These are phyloP conservation scores for Neostapfia colusana DNA, from an alignment of 176 grass and related monocot genomes.

Conservation along the genomic window DNA sequence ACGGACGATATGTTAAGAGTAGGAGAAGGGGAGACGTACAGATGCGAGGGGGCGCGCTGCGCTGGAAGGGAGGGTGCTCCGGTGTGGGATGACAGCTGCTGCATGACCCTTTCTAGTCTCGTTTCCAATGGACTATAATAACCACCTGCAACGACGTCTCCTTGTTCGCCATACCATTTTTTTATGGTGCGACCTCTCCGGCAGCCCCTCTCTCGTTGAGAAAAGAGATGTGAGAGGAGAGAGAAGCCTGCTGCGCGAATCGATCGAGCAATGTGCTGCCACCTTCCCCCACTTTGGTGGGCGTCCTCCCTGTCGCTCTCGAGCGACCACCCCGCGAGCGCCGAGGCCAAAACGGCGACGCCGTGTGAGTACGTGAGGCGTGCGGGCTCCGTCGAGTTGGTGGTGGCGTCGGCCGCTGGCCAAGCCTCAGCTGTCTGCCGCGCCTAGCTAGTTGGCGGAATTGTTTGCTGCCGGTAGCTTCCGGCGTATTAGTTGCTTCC, in stretches of 20 bases:
- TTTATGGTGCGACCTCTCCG: neutral
- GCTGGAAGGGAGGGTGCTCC: constrained; percentile 40
- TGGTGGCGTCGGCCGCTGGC: constrained; percentile 20
- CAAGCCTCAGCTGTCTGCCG: neutral
- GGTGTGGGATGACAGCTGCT: constrained; percentile 67
- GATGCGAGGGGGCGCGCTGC: constrained; percentile 25
- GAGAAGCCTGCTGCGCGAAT: neutral
- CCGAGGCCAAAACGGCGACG: neutral
- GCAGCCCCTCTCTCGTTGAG: no score
- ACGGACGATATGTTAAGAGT: neutral
- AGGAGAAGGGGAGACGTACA: no score
- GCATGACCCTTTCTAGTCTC: constrained; percentile 52
- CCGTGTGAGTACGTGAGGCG: neutral
- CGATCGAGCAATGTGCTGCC: constrained; percentile 13
- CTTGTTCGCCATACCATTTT: constrained; percentile 18
- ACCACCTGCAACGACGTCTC: constrained; percentile 8
- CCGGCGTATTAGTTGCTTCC: constrained; percentile 28
- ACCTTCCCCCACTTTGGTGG: constrained; percentile 21
- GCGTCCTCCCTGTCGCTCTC: constrained; percentile 42
- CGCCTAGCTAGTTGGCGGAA: neutral
- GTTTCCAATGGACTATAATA: constrained; percentile 31
- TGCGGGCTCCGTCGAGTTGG: neutral
- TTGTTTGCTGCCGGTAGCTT: constrained; percentile 23
- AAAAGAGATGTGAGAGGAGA: neutral
- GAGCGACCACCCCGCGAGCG: constrained; percentile 20